These are phyloP conservation scores for Xanthoconium stramineum DNA, from an alignment of 768 basidiomycete species.

Conservation along the genomic window DNA sequence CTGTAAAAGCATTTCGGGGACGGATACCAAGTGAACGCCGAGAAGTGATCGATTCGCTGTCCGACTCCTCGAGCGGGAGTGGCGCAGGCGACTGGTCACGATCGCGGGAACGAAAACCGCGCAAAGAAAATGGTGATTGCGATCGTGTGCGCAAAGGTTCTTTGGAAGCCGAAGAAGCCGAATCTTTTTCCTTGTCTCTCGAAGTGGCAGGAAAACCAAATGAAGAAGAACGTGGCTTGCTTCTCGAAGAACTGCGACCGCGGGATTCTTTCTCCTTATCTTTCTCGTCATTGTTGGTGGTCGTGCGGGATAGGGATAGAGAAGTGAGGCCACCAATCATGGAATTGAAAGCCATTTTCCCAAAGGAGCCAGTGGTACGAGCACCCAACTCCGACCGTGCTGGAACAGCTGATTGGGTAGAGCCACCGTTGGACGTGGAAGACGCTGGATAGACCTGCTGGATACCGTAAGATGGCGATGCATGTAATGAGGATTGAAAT, in stretches of 20 bases:
- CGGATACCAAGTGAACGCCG: constrained; percentile 41
- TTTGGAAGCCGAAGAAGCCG: constrained; percentile 42
- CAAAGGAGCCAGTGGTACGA: constrained; percentile 49
- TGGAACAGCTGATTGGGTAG: constrained; percentile 3
- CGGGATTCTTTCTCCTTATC: constrained; percentile 48
- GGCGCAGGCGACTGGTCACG: constrained; percentile 56
- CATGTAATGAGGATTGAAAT: constrained; percentile 19
- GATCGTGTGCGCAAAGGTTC: constrained; percentile 64
- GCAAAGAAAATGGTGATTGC: constrained; percentile 75
- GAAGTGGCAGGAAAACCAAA: constrained; percentile 36
- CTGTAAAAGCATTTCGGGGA: constrained; percentile 62
- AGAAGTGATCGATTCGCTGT: constrained; percentile 39
- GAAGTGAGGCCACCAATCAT: constrained; percentile 72
- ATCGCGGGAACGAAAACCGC: constrained; percentile 58
- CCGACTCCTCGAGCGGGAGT: constrained; percentile 54
- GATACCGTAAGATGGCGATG: constrained; percentile 12
- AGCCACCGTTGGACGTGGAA: constrained; percentile 4
- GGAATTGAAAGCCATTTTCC: constrained; percentile 59
- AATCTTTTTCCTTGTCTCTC: constrained; percentile 34
- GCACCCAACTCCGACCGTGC: constrained; percentile 35
- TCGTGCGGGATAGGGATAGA: constrained; percentile 58
- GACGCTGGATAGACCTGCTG: constrained; percentile 19
- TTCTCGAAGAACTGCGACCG: constrained; percentile 48
- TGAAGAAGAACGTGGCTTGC: constrained; percentile 46
- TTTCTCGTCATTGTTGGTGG: constrained; percentile 38